Evolutionary conservation across 169 alveolate species (phyloP), one percentile per base, ranked within the genome.

Genomic region (Plasmodium chabaudi): DNA sequence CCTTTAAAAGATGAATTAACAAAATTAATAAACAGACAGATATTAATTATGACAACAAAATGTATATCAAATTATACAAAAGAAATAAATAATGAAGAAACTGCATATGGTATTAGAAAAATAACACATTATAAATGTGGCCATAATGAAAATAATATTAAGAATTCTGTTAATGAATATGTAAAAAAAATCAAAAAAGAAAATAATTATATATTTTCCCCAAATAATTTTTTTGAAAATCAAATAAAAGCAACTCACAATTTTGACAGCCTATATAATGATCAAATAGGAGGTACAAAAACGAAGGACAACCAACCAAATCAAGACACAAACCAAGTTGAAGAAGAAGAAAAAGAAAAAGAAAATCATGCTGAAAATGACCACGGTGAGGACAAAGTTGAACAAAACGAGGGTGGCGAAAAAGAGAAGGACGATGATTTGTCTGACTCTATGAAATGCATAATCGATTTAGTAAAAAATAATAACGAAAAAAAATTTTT

Each of bases 401-500:
- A 6, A 23, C 6, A 7, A 4, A 25, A 10, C 12, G 67, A 51
- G 5, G 53, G 57, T 19, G 21, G 5, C 1, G 47, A 42, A 42
- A 17, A 13, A 9, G 27, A n/a, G 4, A 46, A 57, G 39, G 21
- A 21, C 6, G 25, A 57, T 21, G 57, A 61, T 2, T 51, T 82
- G 25, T 53, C 79, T 59, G 90, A 65, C 42, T 82, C 90, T 27
- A 68, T 68, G 70, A 82, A 82, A 67, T 82, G 90, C 47, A 82
- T 82, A n/a, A 65, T 82, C 1, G 90, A 82, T 39, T 67, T 82
- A 21, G 90, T 82, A 55, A 82, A 82, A 65, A 82, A 82, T 39
- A 82, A 82, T 55, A 82, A 82, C 47, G 90, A 82, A 60, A 82
- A 82, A 47, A 82, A 82, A 19, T 82, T 82, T 68, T 82, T 82